These are phyloP conservation scores for Tylopilus felleus DNA, from an alignment of 768 basidiomycete species.

Conservation along the genomic window DNA sequence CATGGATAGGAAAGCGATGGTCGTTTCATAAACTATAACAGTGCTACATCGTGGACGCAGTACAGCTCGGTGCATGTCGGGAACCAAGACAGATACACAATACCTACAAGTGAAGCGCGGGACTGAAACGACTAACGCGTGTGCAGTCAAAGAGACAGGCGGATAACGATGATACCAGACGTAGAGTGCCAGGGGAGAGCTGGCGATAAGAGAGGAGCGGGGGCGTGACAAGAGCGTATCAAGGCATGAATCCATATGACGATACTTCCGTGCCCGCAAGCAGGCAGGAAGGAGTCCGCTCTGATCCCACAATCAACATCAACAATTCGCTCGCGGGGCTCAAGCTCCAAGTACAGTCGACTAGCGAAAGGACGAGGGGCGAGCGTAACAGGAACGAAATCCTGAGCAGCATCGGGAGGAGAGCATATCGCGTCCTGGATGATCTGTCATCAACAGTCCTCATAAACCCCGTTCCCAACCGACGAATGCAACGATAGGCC, in stretches of 20 bases:
- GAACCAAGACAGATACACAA: conserved; percentile 26
- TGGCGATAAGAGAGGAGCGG: conserved; percentile 11
- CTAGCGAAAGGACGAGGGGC: conserved; percentile 37
- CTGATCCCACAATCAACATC: conserved; percentile 10
- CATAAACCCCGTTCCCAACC: conserved; percentile 28
- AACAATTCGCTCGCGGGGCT: conserved; percentile 19
- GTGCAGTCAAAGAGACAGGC: conserved; percentile 25
- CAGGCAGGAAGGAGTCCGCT: conserved; percentile 15
- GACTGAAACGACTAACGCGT: conserved; percentile 24
- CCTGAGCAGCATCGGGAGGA: neutral
- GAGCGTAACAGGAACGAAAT: conserved; percentile 18
- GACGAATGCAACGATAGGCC: conserved; percentile 22
- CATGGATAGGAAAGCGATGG: conserved; percentile 8
- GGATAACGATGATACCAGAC: conserved; percentile 22
- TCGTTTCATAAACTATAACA: conserved; percentile 28
- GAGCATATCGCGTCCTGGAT: conserved; percentile 14
- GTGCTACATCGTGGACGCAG: conserved; percentile 33
- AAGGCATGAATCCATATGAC: conserved; percentile 18
- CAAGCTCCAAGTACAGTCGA: conserved; percentile 30
- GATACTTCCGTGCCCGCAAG: conserved; percentile 28
- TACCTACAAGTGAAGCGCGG: conserved; percentile 30
- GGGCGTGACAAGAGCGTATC: conserved; percentile 27
- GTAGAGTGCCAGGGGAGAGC: conserved; percentile 11
- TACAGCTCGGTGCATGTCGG: conserved; percentile 29
- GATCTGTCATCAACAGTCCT: conserved; percentile 24